Base-by-base conservation (phyloP, 352 stramenopile species). In the Globisporangium camurandrum region DNA sequence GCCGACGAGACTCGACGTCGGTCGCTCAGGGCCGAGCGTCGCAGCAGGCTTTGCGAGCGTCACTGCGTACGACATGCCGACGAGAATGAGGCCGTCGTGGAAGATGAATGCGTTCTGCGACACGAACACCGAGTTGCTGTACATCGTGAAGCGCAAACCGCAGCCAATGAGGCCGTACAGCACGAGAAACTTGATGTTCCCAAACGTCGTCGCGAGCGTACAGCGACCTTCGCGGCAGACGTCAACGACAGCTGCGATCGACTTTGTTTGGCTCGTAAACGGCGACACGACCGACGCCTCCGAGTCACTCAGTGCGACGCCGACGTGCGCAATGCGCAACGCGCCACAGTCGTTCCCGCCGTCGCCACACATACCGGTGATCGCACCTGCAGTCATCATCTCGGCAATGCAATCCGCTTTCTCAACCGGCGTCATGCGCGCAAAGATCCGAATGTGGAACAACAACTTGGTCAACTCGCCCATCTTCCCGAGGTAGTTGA, bases 171-270 rank as follows among this genome's bases (percentile, higher is more conserved):
- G 57, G 20, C 86, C 86, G 59, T 96, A 96, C 55, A 95, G 80
- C 41, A 96, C 77, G 42, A 95, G 67, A 51, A 89, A 94, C 61
- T 95, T 96, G 59, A 96, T 78, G 16, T 65, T 75, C 14, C 65
- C 71, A 34, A 96, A 89, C 26, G 86, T 90, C 17, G 84, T 95
- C 2, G 86, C 71, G 22, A 97, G 46, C 44, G 75, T 78, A 67
- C 85, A 93, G 9, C 86, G 78, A 28, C 88, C 88, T 66, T 97
- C 88, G 43, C 67, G 72, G 12, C 86, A 78, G 26, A 97, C 55
- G 56, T 95, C 84, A 6, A 88, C 62, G 23, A 96, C 86, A 27
- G 77, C 86, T 20, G 61, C 62, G 49, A 96, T 82, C 11, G 57
- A 69, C 56, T 95, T 94, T 26, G 76, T 62, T 30, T 76, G 60